Base-by-base conservation (phyloP, 2,329 filamentous ascomycete species). In the Diaporthe amygdali region DNA sequence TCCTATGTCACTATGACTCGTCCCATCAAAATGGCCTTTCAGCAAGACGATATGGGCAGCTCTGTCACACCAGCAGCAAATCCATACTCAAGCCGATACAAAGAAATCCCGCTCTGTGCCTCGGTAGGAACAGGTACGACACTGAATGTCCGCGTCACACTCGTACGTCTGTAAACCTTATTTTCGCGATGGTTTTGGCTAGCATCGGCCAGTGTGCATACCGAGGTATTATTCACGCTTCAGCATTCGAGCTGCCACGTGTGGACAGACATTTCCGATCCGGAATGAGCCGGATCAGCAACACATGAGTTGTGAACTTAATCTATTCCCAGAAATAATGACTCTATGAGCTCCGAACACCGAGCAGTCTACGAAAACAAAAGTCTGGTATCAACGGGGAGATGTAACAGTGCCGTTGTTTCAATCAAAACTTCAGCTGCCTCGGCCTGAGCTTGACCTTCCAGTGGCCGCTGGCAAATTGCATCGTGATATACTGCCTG, bases 391-490 rank as follows among this genome's bases (percentile, higher is more conserved):
- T 9, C 17, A 15, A 5, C n/a, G n/a, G n/a, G 12, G 20, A 32
- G 4, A 25, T n/a, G 25, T 15, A 47, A 1, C 14, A 4, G 4
- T 30, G 37, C 14, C 5, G 7, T 6, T 7, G 46, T n/a, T n/a
- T n/a, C n/a, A 4, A 37, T 64, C 44, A 64, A 22, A 49, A 27
- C 59, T 64, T 64, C 8, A n/a, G 4, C 44, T 49, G 59, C 30
- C 59, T 64, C 5, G 44, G 59, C n/a, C 49, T 64, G 14, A 64
- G 59, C n/a, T 49, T 64, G n/a, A 64, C 59, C 30, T 64, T 44
- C 76, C 78, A 81, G 77, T 79, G 66, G 7, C 73, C 74, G 0
- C 74, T 76, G 3, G 70, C 63, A 56, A 76, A 76, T 30, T 76
- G 76, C 74, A 77, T 77, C 6, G 74, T 76, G 51, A 76, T 77